Evolutionary conservation across 208 protist genomes (phyloP).

Genomic region (Spongospora subterranea): DNA sequence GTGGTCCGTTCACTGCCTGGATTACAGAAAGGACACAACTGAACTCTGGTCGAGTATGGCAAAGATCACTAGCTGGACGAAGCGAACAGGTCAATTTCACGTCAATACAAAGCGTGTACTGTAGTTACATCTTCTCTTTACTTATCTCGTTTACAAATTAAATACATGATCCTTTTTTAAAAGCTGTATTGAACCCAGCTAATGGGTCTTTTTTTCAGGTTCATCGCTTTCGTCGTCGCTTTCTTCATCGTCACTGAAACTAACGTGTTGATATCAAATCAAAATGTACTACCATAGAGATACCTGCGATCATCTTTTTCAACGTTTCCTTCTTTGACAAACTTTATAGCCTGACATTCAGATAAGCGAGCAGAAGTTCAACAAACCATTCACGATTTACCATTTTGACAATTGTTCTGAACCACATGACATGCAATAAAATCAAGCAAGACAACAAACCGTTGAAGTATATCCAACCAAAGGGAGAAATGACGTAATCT

Average conservation of each 20-base stretch:
- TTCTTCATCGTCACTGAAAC: background rate
- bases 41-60: no score
- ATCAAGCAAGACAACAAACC: background rate
- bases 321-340: background rate
- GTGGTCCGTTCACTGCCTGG: no score
- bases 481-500: constrained; percentile 18
- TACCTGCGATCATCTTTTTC: constrained; percentile 19
- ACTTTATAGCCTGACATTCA: background rate
- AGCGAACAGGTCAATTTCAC: no score
- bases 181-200: no score
- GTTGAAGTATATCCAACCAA: background rate
- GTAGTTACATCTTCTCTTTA: no score
- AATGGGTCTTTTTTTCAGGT: background rate
- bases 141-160: no score
- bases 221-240: background rate
- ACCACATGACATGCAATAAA: constrained; percentile 9
- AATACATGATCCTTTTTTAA: no score
- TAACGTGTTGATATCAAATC: no score
- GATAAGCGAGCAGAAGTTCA: background rate
- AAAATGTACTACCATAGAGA: background rate
- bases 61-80: no score
- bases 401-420: background rate
- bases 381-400: background rate
- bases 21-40: no score
- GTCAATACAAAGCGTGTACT: no score